phyloP scores from a whole-genome alignment of 208 protist species.

The Borovskyia barvae region DNA sequence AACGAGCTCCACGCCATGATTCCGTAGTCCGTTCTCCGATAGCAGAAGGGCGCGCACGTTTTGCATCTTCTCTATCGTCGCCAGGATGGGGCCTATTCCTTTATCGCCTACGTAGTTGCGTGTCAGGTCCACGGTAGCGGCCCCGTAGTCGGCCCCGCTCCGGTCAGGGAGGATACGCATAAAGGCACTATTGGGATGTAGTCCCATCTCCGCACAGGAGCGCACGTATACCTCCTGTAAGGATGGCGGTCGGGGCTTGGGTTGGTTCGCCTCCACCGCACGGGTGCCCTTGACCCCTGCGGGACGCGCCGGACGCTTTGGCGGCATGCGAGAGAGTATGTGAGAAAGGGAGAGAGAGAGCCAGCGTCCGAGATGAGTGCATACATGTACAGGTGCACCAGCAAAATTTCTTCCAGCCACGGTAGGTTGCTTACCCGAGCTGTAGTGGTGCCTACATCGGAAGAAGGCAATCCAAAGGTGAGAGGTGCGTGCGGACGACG shows the following conservation, averaged over 20 bases:
- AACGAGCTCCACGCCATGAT: constrained; percentile 62
- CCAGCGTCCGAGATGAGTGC: neutral
- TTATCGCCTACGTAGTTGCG: constrained; percentile 89
- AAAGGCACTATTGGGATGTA: constrained; percentile 77
- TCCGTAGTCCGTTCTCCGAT: constrained; percentile 86
- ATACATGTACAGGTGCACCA: too few relatives aligned
- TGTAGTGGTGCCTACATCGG: too few relatives aligned
- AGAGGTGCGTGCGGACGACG: too few relatives aligned
- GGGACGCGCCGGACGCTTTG: constrained; percentile 13
- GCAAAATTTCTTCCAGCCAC: too few relatives aligned
- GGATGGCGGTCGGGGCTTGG: constrained; percentile 28
- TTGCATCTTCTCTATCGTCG: constrained; percentile 51
- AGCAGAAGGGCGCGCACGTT: constrained; percentile 57
- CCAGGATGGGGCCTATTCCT: constrained; percentile 69
- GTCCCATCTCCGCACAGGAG: constrained; percentile 57
- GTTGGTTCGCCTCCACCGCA: neutral
- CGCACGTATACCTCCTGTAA: constrained; percentile 80
- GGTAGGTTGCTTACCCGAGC: too few relatives aligned
- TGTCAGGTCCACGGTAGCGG: constrained; percentile 58
- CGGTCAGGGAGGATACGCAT: constrained; percentile 58
- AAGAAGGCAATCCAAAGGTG: too few relatives aligned
- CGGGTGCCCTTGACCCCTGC: constrained; percentile 17
- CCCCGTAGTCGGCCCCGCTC: constrained; percentile 23
- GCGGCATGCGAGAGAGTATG: constrained; percentile 5
- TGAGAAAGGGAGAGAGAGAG: neutral